Conservation (phyloP, 441 rosid genomes). For the Erysimum cheiri region DNA sequence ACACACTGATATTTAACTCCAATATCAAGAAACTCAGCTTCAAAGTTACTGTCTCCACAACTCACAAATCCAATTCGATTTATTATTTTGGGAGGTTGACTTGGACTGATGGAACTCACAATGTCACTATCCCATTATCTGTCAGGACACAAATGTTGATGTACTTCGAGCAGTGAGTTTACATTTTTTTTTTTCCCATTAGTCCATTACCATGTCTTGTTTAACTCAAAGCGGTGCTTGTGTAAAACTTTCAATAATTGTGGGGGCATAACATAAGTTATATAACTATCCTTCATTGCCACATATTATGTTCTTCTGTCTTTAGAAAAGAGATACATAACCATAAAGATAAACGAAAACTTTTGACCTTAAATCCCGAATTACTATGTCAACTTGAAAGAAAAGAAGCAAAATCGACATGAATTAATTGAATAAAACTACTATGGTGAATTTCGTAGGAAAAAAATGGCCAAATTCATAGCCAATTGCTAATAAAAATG, state of each 20-base stretch:
- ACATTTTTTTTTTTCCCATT: background rate
- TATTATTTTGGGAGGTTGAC: conserved; percentile 54
- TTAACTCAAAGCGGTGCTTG: background rate
- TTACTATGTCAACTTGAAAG: background rate
- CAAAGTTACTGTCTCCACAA: conserved; percentile 51
- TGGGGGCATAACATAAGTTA: background rate
- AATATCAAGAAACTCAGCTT: conserved; percentile 49
- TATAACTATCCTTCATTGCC: background rate
- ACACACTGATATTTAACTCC: conserved; percentile 52
- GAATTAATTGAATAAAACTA: no score
- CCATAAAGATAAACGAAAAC: background rate
- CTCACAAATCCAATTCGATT: conserved; percentile 44
- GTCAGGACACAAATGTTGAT: conserved; percentile 36
- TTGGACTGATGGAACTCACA: conserved; percentile 51
- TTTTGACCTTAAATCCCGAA: background rate
- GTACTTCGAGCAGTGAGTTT: conserved; percentile 20
- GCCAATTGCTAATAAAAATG: no score
- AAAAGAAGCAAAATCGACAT: no score
- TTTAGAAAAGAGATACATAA: background rate
- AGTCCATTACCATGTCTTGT: background rate
- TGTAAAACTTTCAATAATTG: background rate
- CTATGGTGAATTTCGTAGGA: no score
- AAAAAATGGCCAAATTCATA: no score
- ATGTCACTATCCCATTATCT: conserved; percentile 42
- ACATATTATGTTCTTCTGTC: background rate